Evolutionary conservation across 495 filamentous ascomycete species (phyloP).

Genomic region (Penicillium silybi): DNA sequence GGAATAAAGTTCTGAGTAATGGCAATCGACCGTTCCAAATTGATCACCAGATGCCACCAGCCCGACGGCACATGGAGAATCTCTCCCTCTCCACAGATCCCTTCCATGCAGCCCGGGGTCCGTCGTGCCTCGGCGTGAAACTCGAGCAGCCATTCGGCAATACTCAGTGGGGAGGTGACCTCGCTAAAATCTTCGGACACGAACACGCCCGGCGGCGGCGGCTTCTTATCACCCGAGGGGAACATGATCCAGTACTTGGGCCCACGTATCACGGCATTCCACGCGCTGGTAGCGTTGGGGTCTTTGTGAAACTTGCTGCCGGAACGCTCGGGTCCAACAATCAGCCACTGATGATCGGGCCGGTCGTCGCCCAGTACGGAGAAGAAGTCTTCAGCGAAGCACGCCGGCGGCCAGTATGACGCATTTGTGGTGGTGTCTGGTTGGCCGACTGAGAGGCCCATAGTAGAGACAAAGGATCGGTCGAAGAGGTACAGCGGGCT

Average conservation of each 20-base stretch:
- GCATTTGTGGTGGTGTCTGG: conserved; percentile 40
- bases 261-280: conserved; percentile 91
- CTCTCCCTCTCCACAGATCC: conserved; percentile 81
- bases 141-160: conserved; percentile 89
- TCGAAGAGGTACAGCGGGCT: conserved; percentile 94
- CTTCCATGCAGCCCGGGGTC: conserved; percentile 77
- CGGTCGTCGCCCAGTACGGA: conserved; percentile 72
- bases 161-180: conserved; percentile 90
- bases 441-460: conserved; percentile 61
- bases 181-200: conserved; percentile 91
- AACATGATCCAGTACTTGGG: conserved; percentile 99
- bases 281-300: conserved; percentile 74
- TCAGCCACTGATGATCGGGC: conserved; percentile 89
- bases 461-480: conserved; percentile 80
- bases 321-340: conserved; percentile 83
- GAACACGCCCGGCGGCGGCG: conserved; percentile 81
- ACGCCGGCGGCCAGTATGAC: conserved; percentile 78
- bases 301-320: conserved; percentile 96
- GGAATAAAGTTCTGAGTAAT: conserved; percentile 98
- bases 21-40: conserved; percentile 76
- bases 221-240: conserved; percentile 56
- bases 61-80: conserved; percentile 89
- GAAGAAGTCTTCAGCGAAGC: conserved; percentile 88
- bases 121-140: conserved; percentile 86
- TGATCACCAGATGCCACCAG: conserved; percentile 97